Evolutionary conservation across 2,329 filamentous ascomycete species (phyloP), one percentile per base, ranked within the genome.

Genomic region (Aureobasidium sp.): DNA sequence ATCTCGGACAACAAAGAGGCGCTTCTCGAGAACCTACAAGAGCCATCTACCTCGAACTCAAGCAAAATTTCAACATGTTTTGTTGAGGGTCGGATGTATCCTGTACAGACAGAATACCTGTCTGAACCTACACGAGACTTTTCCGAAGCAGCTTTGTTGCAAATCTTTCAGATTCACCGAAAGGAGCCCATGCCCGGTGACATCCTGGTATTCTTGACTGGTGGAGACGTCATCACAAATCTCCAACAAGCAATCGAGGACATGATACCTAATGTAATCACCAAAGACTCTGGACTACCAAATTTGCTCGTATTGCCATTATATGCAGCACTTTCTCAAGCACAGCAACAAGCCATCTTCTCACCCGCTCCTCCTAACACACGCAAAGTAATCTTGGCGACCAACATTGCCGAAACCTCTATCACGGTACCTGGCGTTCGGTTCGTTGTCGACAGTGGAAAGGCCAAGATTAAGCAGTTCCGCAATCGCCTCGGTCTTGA

Each of bases 361-460:
- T 80, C 87, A 61, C 88, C 89, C 0, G 82, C 89, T 25, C 84
- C 85, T 0, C 83, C 85, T 2, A 80, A 81, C n/a, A 95, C 90
- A 0, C 84, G 94, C 47, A 97, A 97, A 71, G 82, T 97, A 14
- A 91, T 99, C 0, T 79, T 99, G 0, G 88, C 92, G 0, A 99
- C 94, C 15, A 99, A 99, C 70, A 97, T 99, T 69, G 94, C 94
- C n/a, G 94, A 99, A 74, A 97, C 94, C 0, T 97, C 94, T 1
- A 89, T 99, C 63, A 99, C 94, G 0, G 92, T 99, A 0, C 89
- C 93, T 0, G 94, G 94, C 2, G 91, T 99, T 7, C 85, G 90
- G 5, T 94, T 89, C 68, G 93, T 99, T 11, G 83, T 99, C 22
- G 94, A 99, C 71, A 89, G 89, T 61, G 94, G 94, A 49, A 97